Conservation (phyloP, 441 rosid species). For the Arabidopsis lyrata region DNA sequence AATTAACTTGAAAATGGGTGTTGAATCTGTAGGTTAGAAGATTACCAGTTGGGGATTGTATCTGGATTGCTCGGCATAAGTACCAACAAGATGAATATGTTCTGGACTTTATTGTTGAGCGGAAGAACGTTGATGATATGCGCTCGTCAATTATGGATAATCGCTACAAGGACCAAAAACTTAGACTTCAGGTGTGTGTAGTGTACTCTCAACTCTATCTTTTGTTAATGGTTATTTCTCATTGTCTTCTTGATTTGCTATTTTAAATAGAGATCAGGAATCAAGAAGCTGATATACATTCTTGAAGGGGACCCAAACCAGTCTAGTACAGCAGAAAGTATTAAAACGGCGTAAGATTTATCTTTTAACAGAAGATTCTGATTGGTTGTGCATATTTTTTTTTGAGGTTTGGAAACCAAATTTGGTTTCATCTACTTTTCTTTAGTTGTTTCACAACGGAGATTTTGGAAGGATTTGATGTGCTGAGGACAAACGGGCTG, state of each 20-base stretch:
- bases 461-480: constrained; percentile 93
- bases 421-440: neutral
- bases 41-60: constrained; percentile 89
- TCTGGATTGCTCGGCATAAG: constrained; percentile 91
- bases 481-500: constrained; percentile 76
- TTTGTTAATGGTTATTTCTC: constrained; percentile 16
- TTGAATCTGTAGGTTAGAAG: constrained; percentile 68
- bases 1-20: constrained; percentile 4
- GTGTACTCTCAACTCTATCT: constrained; percentile 1
- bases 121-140: constrained; percentile 86
- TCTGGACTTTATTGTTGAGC: constrained; percentile 93
- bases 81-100: constrained; percentile 65
- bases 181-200: constrained; percentile 70
- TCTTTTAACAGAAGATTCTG: constrained; percentile 2
- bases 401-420: constrained; percentile 16
- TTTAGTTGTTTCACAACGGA: constrained; percentile 94
- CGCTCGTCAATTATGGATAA: constrained; percentile 89
- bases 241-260: constrained; percentile 20
- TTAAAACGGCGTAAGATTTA: constrained; percentile 82
- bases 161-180: constrained; percentile 92
- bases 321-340: constrained; percentile 88
- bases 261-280: constrained; percentile 73
- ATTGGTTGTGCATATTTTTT: constrained; percentile 14
- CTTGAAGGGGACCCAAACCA: constrained; percentile 93
- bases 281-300: constrained; percentile 87